A percentile compares a stretch with the other conserved stretches of the same genome.
These are phyloP conservation scores for Globisporangium viniferum DNA, from an alignment of 352 stramenopile genomes.

Conservation along the genomic window DNA sequence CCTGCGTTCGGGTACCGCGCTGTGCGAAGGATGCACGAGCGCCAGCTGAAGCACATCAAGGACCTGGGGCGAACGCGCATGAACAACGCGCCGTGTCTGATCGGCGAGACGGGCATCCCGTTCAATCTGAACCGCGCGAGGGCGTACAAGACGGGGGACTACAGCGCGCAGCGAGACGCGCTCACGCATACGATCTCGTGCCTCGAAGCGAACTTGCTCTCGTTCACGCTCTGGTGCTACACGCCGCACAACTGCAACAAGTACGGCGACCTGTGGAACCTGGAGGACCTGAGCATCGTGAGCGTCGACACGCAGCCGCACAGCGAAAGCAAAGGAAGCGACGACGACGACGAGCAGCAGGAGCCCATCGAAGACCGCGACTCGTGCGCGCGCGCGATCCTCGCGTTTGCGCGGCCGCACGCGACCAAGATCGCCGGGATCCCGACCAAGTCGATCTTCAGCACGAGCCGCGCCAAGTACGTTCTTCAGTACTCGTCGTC, in stretches of 20 bases:
- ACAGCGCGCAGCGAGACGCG: slow-evolving; percentile 47
- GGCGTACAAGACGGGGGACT: slow-evolving; percentile 50
- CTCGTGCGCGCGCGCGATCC: slow-evolving; percentile 38
- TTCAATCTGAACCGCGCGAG: slow-evolving; percentile 60
- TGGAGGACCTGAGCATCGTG: slow-evolving; percentile 83
- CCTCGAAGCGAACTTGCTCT: slow-evolving; percentile 71
- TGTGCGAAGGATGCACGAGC: slow-evolving; percentile 58
- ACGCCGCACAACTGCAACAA: slow-evolving; percentile 71
- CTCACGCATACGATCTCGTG: slow-evolving; percentile 72
- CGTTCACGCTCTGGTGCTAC: slow-evolving; percentile 91
- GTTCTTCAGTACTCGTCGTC: slow-evolving; percentile 47
- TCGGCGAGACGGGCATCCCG: slow-evolving; percentile 70
- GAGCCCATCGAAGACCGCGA: slow-evolving; percentile 26
- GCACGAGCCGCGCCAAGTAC: slow-evolving; percentile 47
- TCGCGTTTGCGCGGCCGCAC: slow-evolving; percentile 67
- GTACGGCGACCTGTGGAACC: slow-evolving; percentile 84
- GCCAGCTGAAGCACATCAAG: slow-evolving; percentile 58
- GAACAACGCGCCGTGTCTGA: slow-evolving; percentile 56
- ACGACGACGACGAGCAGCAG: not conserved
- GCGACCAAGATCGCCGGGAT: slow-evolving; percentile 64
- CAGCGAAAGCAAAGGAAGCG: not conserved
- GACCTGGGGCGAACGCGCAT: slow-evolving; percentile 51
- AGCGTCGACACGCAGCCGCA: slow-evolving; percentile 28
- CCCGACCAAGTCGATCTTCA: slow-evolving; percentile 58
- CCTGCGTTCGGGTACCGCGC: slow-evolving; percentile 60